Evolutionary conservation across 1,284 basidiomycete genomes (phyloP).

Genomic region (Golubevia sp.): DNA sequence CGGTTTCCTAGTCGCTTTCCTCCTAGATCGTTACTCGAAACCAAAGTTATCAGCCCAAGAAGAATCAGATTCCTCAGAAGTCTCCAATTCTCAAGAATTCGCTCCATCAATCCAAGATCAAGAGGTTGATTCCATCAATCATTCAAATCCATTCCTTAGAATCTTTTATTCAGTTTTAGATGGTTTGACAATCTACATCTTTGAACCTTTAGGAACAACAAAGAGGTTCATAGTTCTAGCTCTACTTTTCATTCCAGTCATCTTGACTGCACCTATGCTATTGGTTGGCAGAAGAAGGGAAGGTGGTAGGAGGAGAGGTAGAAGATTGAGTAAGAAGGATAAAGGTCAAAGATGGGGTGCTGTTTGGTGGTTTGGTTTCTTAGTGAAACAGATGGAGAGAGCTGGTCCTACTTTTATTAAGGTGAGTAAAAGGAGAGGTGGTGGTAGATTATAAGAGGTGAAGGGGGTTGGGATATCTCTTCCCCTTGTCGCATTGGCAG

Average conservation of each 20-base stretch:
- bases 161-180: not conserved
- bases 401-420: conserved; percentile 98
- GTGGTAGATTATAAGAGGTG: too few species aligned
- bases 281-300: conserved; percentile 35
- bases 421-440: too few species aligned
- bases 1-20: too few species aligned
- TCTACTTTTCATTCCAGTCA: conserved; percentile 47
- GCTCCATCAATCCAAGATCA: conserved; percentile 13
- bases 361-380: conserved; percentile 87
- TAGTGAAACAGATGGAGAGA: conserved; percentile 86
- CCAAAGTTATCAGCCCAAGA: too few species aligned
- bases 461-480: too few species aligned
- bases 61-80: not conserved
- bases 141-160: not conserved
- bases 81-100: conserved; percentile 2
- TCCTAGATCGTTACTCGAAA: too few species aligned
- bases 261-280: conserved; percentile 47
- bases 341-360: conserved; percentile 52
- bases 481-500: too few species aligned
- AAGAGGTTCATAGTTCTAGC: conserved; percentile 50
- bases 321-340: conserved; percentile 13
- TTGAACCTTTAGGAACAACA: conserved; percentile 50
- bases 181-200: conserved; percentile 16
- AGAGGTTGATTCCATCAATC: not conserved
- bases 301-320: conserved; percentile 24